Percentiles rank a stretch among this genome's conserved stretches.
These are phyloP conservation scores for Rhynchosporium graminicola DNA, from an alignment of 2,329 filamentous ascomycete species.

Conservation along the genomic window DNA sequence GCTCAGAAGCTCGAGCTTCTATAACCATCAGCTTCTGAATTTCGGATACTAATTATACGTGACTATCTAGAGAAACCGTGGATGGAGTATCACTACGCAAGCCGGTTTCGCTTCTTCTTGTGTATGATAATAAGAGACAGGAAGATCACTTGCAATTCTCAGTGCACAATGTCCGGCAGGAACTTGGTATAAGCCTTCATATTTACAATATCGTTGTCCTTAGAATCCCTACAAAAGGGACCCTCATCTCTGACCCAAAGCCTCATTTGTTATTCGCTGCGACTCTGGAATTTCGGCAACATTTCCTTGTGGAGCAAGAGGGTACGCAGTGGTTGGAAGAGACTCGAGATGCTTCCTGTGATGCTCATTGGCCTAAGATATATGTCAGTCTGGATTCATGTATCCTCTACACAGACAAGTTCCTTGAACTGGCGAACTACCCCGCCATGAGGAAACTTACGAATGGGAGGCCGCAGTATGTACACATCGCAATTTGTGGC, in stretches of 20 bases:
- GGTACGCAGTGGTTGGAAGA: slow-evolving; percentile 77
- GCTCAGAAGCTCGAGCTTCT: too few relatives aligned
- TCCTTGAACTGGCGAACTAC: neutral
- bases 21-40: too few relatives aligned
- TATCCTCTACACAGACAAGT: neutral
- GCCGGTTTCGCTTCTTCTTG: neutral
- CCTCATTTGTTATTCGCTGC: slow-evolving; percentile 59
- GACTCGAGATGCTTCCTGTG: slow-evolving; percentile 83
- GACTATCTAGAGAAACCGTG: too few relatives aligned
- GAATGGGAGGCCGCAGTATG: slow-evolving; percentile 91
- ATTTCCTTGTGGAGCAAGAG: slow-evolving; percentile 64
- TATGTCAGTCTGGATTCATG: slow-evolving; percentile 20
- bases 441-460: slow-evolving; percentile 55
- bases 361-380: slow-evolving; percentile 78
- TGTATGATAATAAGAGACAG: neutral
- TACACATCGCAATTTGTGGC: slow-evolving; percentile 86
- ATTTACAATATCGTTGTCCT: slow-evolving; percentile 31
- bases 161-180: neutral
- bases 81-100: too few relatives aligned
- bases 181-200: slow-evolving; percentile 21
- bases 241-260: slow-evolving; percentile 59
- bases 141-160: neutral
- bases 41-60: too few relatives aligned
- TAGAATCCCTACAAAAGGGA: slow-evolving; percentile 11
- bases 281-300: slow-evolving; percentile 58